Evolutionary conservation across 352 stramenopile genomes (phyloP), one percentile per base, ranked within the genome.

Genomic region (Saprolegnia diclina): DNA sequence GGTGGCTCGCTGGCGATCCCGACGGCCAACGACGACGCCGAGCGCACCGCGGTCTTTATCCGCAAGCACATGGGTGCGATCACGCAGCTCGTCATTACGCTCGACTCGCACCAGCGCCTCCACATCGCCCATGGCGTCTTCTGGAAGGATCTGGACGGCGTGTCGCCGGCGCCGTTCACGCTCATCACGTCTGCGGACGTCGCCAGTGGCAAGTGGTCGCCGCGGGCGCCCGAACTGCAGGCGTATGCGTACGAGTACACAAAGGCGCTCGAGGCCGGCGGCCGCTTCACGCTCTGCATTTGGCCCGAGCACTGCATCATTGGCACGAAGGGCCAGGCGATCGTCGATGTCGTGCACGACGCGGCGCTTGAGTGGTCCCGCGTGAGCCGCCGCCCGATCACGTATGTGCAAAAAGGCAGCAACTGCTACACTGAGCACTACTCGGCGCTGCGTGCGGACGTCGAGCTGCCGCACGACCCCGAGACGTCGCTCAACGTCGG

Each of bases 231-330:
- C 10, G 78, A 79, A 54, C 72, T 97, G 1, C 75, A 84, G 46
- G 77, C 89, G 29, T 96, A 98, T 65, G 89, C 85, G 65, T 75
- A 94, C n/a, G 80, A 84, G 55, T 98, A 99, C 85, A 96, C 89
- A 4, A 75, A 76, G 45, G 74, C 81, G 63, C 79, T 98, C 24
- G 92, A 98, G 73, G 64, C 76, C 35, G 89, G 83, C 59, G 86
- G 86, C 42, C 91, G 90, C 65, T 98, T 98, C 72, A 83, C 78
- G 70, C 76, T 98, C 3, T 97, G 81, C 68, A 97, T 99, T 70
- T 99, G 96, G 96, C 96, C 96, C 11, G 95, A 98, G 74, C 96
- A 99, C 76, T 99, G 96, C 80, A 75, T 99, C 38, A 90, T 98
- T 57, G 95, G 95, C 44, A 92, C 89, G 7, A 71, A 73, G 3